These are phyloP conservation scores for Benincasa hispida DNA, from an alignment of 306 rosid genomes.

Conservation along the genomic window DNA sequence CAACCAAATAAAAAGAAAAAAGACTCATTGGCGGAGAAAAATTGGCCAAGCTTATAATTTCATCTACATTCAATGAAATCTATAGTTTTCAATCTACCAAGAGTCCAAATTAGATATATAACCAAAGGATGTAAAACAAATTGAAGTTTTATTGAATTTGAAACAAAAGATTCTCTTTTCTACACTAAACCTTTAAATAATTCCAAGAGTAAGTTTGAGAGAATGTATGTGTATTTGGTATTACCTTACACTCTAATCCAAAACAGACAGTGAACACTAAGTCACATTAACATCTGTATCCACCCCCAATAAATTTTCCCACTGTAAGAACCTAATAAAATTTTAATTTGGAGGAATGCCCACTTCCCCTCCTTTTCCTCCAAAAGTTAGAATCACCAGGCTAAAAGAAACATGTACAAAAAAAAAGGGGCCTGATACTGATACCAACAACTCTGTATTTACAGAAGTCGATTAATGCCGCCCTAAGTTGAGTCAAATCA, in stretches of 20 bases:
- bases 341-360: not conserved
- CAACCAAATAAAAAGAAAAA: not conserved
- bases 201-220: not conserved
- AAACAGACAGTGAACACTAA: not conserved
- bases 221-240: not conserved
- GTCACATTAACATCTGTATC: not conserved
- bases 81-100: not conserved
- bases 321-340: not conserved
- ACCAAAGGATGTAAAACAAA: not conserved
- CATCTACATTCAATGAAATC: not conserved
- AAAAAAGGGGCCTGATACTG: conserved; percentile 17
- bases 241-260: conserved; percentile 1
- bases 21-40: not conserved
- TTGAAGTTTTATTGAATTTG: conserved; percentile 1
- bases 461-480: conserved; percentile 22
- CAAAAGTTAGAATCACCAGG: conserved; percentile 25
- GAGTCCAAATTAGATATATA: not conserved
- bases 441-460: conserved; percentile 38
- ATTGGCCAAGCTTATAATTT: not conserved
- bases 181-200: conserved; percentile 3
- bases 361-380: conserved; percentile 2
- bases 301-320: conserved; percentile 5
- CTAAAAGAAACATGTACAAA: conserved; percentile 27
- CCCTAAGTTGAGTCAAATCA: conserved; percentile 20
- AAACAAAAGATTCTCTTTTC: not conserved